Base-by-base conservation (phyloP, 495 filamentous ascomycete species). In the Penicillium soppii region DNA sequence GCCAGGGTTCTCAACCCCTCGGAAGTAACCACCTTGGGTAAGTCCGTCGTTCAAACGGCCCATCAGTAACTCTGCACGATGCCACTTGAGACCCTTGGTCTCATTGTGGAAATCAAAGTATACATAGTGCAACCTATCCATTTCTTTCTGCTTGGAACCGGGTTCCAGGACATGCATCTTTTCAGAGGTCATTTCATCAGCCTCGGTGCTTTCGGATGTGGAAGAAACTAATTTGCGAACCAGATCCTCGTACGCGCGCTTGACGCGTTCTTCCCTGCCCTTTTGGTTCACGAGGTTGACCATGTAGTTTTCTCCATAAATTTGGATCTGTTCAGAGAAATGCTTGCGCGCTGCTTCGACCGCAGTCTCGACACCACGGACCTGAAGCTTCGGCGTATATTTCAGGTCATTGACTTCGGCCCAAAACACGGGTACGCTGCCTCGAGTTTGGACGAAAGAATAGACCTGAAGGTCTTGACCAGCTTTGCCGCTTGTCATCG, bases 71-170 rank as follows among this genome's bases (percentile, higher is more conserved):
- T 91, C 84, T 2, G 91, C 92, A 16, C 91, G 88, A 64, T 98
- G 87, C 92, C 92, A 96, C 59, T 88, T 82, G 25, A 97, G 74
- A 22, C 90, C 90, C 69, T 94, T 95, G 23, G 95, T 97, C 71
- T 98, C 94, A 63, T 88, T 91, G 72, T 98, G 94, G 68, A 92
- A 97, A 73, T 98, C 95, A 57, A 98, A 97, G 75, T 97, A 97
- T 48, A 97, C 69, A 63, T 98, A 98, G 62, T 98, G 91, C 13
- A 97, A 73, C 25, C 83, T 83, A 65, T 97, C 91, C 63, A 87
- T 84, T 38, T 82, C 77, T 47, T 83, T 82, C 40, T 79, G 70
- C 44, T 68, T 78, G 48, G 78, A 63, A 20, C 62, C 70, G 2
- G 92, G 69, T 62, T 96, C 89, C 50, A 97, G 74, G 30, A 81